Base-by-base conservation (phyloP, 1,139 yeast genomes). In the Sugiyamaella neomexicana region DNA sequence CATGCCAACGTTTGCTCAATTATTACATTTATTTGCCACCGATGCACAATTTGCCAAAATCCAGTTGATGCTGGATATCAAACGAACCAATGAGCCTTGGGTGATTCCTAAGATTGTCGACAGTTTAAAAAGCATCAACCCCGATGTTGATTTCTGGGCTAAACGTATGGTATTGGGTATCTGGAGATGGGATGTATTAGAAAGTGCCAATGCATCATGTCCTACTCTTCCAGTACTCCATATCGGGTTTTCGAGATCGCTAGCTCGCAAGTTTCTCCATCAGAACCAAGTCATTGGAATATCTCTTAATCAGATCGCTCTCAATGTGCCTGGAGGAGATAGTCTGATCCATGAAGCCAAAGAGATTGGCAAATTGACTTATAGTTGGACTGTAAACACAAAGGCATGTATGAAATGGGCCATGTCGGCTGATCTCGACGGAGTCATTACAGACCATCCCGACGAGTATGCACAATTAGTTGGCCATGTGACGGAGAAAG, bases 371-470 rank as follows among this genome's bases (percentile, higher is more conserved):
- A 68, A 86, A 54, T 76, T 78, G 50, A 72, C 89, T 13, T 89
- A 82, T 70, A 73, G 87, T 17, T 91, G 98, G 98, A 91, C 98
- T 0, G 77, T 89, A 44, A 91, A 91, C 68, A 64, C 70, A 17
- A 67, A 68, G 9, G 62, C 65, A 23, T 72, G 72, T 41, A 73
- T 78, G 75, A 66, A 73, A 49, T 75, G 78, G 72, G 72, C 75
- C 13, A 75, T 72, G 44, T 70, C 71, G 42, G 64, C 75, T 7
- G 83, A 85, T 54, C 75, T 81, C 53, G 79, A 80, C 56, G 93
- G 90, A 1, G 72, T 85, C 9, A 75, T 86, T 52, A 76, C 85
- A 2, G 93, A 86, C 67, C 71, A 74, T 58, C 90, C 90, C 2
- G 72, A 71, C 47, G 54, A 62, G 32, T 65, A 54, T 52, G 23